Evolutionary conservation across 257 asterid genomes (phyloP).

Genomic region (Schizonepeta tenuifolia): DNA sequence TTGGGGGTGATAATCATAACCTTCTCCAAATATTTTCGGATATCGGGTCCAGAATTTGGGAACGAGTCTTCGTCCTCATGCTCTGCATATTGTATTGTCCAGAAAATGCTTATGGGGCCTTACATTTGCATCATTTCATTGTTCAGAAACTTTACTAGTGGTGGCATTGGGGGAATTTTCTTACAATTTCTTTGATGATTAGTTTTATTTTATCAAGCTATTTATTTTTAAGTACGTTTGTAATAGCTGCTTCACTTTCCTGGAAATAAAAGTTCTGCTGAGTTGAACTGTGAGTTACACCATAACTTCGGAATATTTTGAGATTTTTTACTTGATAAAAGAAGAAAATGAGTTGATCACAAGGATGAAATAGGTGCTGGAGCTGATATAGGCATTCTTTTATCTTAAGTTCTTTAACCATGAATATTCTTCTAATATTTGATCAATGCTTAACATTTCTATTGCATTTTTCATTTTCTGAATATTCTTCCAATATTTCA

Average conservation of each 20-base stretch:
- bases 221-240: neutral
- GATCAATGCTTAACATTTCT: neutral
- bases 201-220: neutral
- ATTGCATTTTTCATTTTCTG: neutral
- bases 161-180: neutral
- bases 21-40: neutral
- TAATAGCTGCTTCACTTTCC: neutral
- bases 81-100: slow-evolving; percentile 8
- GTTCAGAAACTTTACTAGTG: neutral
- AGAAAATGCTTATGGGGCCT: slow-evolving; percentile 3
- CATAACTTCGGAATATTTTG: neutral
- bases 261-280: neutral
- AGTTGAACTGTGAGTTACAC: neutral
- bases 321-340: neutral
- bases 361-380: neutral
- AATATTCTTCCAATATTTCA: neutral
- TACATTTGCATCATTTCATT: neutral
- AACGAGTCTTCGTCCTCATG: neutral
- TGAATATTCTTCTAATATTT: neutral
- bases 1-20: slow-evolving; percentile 13
- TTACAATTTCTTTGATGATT: neutral
- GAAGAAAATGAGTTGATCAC: neutral
- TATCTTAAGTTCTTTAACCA: neutral
- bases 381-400: neutral
- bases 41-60: neutral